These are phyloP conservation scores for Parsonsia alboflavescens DNA, from an alignment of 257 asterid species.

Conservation along the genomic window DNA sequence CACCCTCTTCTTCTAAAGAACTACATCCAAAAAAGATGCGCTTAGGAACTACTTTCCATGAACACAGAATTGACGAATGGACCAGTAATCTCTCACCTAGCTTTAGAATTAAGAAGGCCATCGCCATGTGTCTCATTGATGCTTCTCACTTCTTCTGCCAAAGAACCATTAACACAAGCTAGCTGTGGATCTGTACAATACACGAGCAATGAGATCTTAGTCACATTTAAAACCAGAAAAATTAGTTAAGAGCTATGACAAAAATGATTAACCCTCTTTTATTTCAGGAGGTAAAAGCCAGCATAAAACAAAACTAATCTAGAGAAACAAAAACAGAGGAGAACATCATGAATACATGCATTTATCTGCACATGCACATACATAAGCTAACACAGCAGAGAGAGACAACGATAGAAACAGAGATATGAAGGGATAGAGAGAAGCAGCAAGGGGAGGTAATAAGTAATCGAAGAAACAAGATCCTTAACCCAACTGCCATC, in stretches of 20 bases:
- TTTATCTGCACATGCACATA: background rate
- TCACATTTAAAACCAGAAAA: background rate
- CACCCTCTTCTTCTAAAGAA: slow-evolving; percentile 28
- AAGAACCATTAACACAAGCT: slow-evolving; percentile 27
- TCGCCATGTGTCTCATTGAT: slow-evolving; percentile 25
- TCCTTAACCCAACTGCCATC: background rate
- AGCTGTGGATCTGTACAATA: slow-evolving; percentile 24
- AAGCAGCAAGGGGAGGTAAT: background rate
- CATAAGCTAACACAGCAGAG: background rate
- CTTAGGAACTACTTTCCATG: background rate
- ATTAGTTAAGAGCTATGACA: background rate
- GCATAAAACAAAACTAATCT: background rate
- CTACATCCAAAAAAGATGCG: slow-evolving; percentile 26
- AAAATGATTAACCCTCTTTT: background rate
- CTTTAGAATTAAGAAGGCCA: slow-evolving; percentile 34
- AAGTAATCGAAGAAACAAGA: background rate
- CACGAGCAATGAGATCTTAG: background rate
- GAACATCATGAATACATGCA: background rate
- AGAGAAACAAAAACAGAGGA: background rate
- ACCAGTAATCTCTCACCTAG: slow-evolving; percentile 39
- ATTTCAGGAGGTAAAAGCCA: background rate
- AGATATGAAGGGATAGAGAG: background rate
- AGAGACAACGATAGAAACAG: background rate
- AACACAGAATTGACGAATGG: background rate
- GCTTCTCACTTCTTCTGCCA: slow-evolving; percentile 23